Conservation (phyloP, 1,284 basidiomycete genomes). For the Sparassis latifolia region DNA sequence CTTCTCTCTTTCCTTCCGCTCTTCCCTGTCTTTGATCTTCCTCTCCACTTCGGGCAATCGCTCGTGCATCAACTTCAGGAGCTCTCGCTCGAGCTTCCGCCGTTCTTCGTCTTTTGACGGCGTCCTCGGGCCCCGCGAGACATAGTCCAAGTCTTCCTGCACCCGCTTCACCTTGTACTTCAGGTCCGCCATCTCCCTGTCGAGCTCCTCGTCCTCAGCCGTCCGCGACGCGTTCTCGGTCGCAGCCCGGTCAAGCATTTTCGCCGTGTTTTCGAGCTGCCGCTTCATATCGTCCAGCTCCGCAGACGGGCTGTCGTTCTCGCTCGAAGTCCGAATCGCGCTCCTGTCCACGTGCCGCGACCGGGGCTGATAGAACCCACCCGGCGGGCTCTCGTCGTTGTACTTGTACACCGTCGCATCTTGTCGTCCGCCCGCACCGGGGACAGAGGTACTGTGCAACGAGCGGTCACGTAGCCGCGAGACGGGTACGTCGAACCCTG, state of each 20-base stretch:
- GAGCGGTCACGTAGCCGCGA: conserved; percentile 68
- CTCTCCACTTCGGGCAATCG: conserved; percentile 88
- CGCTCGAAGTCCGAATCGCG: conserved; percentile 70
- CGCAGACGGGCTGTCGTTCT: conserved; percentile 62
- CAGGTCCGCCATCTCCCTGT: conserved; percentile 86
- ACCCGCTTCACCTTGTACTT: conserved; percentile 83
- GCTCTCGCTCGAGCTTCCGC: conserved; percentile 83
- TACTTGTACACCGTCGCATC: conserved; percentile 96
- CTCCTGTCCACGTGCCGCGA: conserved; percentile 86
- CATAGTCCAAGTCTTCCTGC: conserved; percentile 92
- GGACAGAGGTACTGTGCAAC: conserved; percentile 50
- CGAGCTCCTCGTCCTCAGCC: conserved; percentile 82
- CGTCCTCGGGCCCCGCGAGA: conserved; percentile 72
- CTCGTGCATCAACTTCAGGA: conserved; percentile 86
- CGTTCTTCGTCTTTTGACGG: conserved; percentile 81
- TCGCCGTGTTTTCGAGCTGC: conserved; percentile 76
- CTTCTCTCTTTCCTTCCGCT: conserved; percentile 70
- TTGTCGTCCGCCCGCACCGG: conserved; percentile 55
- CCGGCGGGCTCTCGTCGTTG: conserved; percentile 53
- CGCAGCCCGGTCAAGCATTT: conserved; percentile 72
- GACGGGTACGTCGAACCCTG: conserved; percentile 40
- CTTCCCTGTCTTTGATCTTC: conserved; percentile 77
- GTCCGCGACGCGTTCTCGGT: conserved; percentile 56
- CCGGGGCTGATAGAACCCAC: conserved; percentile 78
- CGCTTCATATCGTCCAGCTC: conserved; percentile 88